phyloP scores from a whole-genome alignment of 108 stramenopile species.

The Schizochytrium sp. region DNA sequence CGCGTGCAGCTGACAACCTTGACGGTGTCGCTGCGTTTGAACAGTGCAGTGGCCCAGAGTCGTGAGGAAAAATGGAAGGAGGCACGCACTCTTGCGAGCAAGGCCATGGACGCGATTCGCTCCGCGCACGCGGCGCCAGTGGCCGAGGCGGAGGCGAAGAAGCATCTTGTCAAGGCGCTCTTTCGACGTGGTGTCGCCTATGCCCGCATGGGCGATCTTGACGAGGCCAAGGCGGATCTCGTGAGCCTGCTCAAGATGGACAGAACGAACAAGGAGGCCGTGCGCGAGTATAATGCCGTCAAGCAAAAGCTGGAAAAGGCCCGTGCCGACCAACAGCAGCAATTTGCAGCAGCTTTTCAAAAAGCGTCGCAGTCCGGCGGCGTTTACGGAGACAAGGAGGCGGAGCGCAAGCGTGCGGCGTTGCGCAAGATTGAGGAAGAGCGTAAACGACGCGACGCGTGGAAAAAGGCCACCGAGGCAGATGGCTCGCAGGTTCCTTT shows the following conservation, averaged over 20 bases:
- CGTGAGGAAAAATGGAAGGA: not conserved
- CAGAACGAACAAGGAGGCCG: not conserved
- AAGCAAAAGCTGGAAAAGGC: not conserved
- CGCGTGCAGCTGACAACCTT: not conserved
- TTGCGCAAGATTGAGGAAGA: not conserved
- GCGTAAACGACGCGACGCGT: not conserved
- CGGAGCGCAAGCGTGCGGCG: not conserved
- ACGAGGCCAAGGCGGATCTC: slow-evolving; percentile 2
- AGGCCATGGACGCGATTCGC: not conserved
- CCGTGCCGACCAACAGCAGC: not conserved
- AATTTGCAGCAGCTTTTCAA: not conserved
- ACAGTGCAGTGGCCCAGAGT: not conserved
- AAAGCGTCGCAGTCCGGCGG: not conserved
- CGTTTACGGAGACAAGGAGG: not conserved
- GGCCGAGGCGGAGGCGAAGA: not conserved
- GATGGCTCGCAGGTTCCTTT: not conserved
- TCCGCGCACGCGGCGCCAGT: not conserved
- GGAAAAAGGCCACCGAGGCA: not conserved
- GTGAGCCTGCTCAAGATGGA: not conserved
- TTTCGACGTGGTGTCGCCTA: not conserved
- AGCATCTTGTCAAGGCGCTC: not conserved
- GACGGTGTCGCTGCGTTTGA: not conserved
- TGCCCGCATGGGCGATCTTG: not conserved
- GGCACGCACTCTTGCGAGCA: not conserved
- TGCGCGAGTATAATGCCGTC: not conserved